phyloP scores from a whole-genome alignment of 106 monocot genomes.

The Dactylorhiza incarnata region DNA sequence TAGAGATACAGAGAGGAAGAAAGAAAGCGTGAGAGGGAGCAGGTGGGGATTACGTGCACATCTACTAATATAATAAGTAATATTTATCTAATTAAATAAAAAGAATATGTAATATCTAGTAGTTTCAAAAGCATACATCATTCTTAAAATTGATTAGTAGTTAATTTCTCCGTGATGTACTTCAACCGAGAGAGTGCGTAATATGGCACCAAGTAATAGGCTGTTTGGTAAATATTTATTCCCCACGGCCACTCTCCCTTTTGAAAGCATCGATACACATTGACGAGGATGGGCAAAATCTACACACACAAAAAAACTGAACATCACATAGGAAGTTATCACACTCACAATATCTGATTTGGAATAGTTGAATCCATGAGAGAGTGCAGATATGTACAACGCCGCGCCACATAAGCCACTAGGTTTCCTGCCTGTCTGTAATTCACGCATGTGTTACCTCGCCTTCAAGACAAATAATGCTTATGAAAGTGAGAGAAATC shows the following conservation, averaged over 20 bases:
- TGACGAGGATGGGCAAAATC: not conserved
- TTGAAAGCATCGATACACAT: not conserved
- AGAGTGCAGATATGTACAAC: slow-evolving; percentile 84
- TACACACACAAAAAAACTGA: not conserved
- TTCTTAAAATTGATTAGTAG: not conserved
- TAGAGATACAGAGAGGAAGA: no score
- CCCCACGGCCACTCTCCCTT: not conserved
- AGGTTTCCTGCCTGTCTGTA: slow-evolving; percentile 93
- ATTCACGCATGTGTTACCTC: not conserved
- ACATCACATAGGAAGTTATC: not conserved
- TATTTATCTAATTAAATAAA: no score
- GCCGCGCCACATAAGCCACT: slow-evolving; percentile 98
- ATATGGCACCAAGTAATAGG: not conserved
- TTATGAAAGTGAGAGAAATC: not conserved
- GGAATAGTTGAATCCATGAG: slow-evolving; percentile 71
- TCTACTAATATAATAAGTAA: no score
- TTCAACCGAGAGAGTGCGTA: not conserved
- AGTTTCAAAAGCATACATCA: not conserved
- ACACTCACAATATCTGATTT: slow-evolving; percentile 86
- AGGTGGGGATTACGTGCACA: no score
- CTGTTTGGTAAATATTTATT: no score
- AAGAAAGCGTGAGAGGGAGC: no score
- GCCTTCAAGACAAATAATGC: not conserved
- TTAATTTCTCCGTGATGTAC: not conserved
- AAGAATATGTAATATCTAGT: no score